Evolutionary conservation across 2,329 filamentous ascomycete genomes (phyloP).

Genomic region (Parastagonospora nodorum): DNA sequence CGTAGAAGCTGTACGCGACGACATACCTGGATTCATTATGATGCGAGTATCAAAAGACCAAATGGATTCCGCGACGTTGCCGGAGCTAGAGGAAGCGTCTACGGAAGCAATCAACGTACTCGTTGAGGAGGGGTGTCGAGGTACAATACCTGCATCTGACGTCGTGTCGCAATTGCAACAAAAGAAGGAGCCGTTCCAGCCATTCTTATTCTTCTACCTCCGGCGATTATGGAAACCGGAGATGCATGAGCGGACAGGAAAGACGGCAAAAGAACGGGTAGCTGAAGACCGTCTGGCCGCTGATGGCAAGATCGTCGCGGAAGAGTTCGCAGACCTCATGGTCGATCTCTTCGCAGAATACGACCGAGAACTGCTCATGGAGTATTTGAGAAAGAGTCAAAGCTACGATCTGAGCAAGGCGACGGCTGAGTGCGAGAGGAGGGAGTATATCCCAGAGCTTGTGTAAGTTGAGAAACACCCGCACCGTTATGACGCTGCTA

Average conservation of each 20-base stretch:
- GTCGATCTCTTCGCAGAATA: slow-evolving; percentile 86
- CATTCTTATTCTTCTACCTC: slow-evolving; percentile 92
- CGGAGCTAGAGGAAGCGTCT: slow-evolving; percentile 78
- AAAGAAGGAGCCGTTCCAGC: slow-evolving; percentile 53
- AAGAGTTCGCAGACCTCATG: slow-evolving; percentile 84
- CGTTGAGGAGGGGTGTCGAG: slow-evolving; percentile 88
- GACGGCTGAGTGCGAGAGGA: slow-evolving; percentile 76
- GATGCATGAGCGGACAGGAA: slow-evolving; percentile 54
- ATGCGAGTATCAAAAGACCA: slow-evolving; percentile 79
- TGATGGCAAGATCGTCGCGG: slow-evolving; percentile 72
- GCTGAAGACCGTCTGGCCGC: slow-evolving; percentile 52
- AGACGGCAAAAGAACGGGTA: slow-evolving; percentile 46
- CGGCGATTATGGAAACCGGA: slow-evolving; percentile 83
- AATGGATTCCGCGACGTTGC: slow-evolving; percentile 65
- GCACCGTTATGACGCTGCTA: slow-evolving; percentile 9
- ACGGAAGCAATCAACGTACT: slow-evolving; percentile 84
- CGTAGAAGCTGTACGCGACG: slow-evolving; percentile 85
- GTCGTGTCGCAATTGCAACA: slow-evolving; percentile 79
- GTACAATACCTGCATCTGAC: slow-evolving; percentile 75
- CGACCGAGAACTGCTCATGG: slow-evolving; percentile 79
- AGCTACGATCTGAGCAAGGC: slow-evolving; percentile 86
- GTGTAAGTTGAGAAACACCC: slow-evolving; percentile 57
- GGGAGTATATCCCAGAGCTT: slow-evolving; percentile 86
- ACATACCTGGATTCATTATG: slow-evolving; percentile 86
- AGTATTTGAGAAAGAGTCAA: slow-evolving; percentile 82